Evolutionary conservation across 2,329 filamentous ascomycete species (phyloP).

Genomic region (Fusarium nematophilum): DNA sequence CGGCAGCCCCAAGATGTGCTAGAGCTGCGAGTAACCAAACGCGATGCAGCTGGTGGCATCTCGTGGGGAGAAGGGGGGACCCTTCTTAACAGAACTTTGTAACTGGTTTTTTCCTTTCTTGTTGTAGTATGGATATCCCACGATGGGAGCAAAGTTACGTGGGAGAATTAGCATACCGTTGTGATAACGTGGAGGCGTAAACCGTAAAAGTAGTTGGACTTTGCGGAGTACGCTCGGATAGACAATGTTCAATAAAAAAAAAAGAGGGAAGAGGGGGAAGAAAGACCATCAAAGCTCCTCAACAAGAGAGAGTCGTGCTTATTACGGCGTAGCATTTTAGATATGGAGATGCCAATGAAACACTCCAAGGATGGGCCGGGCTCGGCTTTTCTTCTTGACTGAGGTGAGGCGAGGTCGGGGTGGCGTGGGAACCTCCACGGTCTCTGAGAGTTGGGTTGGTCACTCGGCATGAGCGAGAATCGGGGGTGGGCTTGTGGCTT

Average conservation of each 20-base stretch:
- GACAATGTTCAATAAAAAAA: background rate
- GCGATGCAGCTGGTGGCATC: constrained; percentile 23
- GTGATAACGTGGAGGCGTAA: constrained; percentile 29
- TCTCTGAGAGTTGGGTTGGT: constrained; percentile 1
- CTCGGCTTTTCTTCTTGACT: constrained; percentile 24
- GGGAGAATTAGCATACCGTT: constrained; percentile 29
- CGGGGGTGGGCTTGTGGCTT: constrained; percentile 31
- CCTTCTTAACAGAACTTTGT: constrained; percentile 27
- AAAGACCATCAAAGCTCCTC: constrained; percentile 23
- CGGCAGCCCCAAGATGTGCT: constrained; percentile 40
- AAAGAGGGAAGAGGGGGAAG: constrained; percentile 6
- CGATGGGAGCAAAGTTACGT: background rate
- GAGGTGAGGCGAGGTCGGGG: constrained; percentile 6
- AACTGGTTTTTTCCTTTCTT: constrained; percentile 1
- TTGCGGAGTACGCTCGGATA: background rate
- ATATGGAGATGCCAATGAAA: constrained; percentile 35
- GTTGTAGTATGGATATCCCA: background rate
- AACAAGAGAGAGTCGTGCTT: constrained; percentile 29
- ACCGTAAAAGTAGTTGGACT: constrained; percentile 8
- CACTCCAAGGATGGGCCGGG: constrained; percentile 30
- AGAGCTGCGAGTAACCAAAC: constrained; percentile 38
- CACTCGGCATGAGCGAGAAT: constrained; percentile 8
- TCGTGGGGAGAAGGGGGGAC: constrained; percentile 10
- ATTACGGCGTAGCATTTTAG: constrained; percentile 29
- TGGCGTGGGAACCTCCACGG: constrained; percentile 13